A percentile compares a stretch with the other conserved stretches of the same genome.
These are phyloP conservation scores for Aureobasidium uvarum DNA, from an alignment of 2,329 filamentous ascomycete species.

Conservation along the genomic window DNA sequence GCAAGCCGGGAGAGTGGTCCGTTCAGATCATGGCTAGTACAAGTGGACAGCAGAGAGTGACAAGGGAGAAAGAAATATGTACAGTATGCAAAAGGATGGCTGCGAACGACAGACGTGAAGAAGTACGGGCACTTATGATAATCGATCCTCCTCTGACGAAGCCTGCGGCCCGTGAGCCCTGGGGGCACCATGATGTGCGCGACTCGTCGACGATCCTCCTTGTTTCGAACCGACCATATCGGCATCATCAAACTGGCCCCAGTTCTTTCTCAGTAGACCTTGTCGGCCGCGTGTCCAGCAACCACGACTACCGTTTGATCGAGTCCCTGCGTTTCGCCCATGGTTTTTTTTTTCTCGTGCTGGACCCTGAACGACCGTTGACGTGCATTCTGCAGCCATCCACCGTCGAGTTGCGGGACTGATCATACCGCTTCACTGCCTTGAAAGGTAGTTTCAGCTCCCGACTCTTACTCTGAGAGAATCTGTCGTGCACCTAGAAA, in stretches of 20 bases:
- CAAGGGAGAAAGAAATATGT: constrained; percentile 2
- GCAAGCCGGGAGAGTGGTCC: background rate
- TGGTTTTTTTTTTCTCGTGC: background rate
- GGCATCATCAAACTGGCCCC: background rate
- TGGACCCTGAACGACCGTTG: constrained; percentile 11
- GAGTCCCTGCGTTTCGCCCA: background rate
- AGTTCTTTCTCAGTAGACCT: background rate
- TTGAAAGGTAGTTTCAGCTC: background rate
- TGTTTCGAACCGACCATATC: background rate
- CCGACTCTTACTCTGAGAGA: background rate
- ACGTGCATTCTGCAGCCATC: background rate
- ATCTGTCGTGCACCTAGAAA: background rate
- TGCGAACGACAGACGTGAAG: background rate
- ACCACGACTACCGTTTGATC: background rate
- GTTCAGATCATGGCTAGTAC: constrained; percentile 5
- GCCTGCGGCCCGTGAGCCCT: constrained; percentile 14
- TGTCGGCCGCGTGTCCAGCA: background rate
- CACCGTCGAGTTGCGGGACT: background rate
- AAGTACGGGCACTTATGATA: constrained; percentile 8
- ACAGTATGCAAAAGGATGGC: background rate
- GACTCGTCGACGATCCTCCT: constrained; percentile 17
- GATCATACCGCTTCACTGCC: background rate
- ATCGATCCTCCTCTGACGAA: constrained; percentile 14
- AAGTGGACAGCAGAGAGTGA: background rate
- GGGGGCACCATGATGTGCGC: constrained; percentile 13